These are phyloP conservation scores for Capronia americana DNA, from an alignment of 2,329 filamentous ascomycete species.

Conservation along the genomic window DNA sequence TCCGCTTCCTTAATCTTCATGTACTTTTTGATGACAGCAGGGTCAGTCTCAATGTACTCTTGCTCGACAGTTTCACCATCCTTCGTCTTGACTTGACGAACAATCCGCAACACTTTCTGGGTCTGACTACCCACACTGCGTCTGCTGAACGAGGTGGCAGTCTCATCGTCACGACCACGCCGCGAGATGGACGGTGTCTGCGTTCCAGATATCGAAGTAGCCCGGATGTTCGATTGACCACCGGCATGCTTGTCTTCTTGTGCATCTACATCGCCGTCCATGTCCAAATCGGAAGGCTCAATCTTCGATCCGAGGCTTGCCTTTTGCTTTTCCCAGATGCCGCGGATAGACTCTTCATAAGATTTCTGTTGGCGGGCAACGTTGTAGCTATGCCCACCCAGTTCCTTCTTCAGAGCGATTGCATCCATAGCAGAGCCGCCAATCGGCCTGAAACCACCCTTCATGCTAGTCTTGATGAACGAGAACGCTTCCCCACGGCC, in stretches of 20 bases:
- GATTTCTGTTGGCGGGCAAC: constrained; percentile 91
- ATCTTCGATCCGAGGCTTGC: constrained; percentile 74
- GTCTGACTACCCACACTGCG: constrained; percentile 72
- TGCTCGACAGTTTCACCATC: constrained; percentile 68
- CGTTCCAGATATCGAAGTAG: constrained; percentile 71
- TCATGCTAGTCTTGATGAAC: constrained; percentile 98
- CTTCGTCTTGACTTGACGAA: constrained; percentile 64
- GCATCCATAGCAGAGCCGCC: constrained; percentile 88
- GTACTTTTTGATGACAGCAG: constrained; percentile 87
- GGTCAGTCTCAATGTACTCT: constrained; percentile 71
- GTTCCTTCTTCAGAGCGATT: constrained; percentile 77
- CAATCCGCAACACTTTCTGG: constrained; percentile 64
- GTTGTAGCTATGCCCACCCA: constrained; percentile 94
- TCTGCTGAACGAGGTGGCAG: constrained; percentile 76
- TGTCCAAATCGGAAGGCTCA: constrained; percentile 74
- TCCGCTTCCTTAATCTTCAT: constrained; percentile 75
- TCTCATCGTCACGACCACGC: constrained; percentile 70
- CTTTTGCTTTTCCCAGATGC: constrained; percentile 91
- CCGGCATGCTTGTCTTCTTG: constrained; percentile 55
- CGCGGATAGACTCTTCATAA: constrained; percentile 87
- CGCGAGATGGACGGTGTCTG: constrained; percentile 62
- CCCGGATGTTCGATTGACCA: constrained; percentile 49
- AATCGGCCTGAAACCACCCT: constrained; percentile 91
- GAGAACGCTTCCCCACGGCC: constrained; percentile 93
- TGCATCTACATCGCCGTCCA: constrained; percentile 63